Base-by-base conservation (phyloP, 805 yeast species). In the Candida sanyiensis region DNA sequence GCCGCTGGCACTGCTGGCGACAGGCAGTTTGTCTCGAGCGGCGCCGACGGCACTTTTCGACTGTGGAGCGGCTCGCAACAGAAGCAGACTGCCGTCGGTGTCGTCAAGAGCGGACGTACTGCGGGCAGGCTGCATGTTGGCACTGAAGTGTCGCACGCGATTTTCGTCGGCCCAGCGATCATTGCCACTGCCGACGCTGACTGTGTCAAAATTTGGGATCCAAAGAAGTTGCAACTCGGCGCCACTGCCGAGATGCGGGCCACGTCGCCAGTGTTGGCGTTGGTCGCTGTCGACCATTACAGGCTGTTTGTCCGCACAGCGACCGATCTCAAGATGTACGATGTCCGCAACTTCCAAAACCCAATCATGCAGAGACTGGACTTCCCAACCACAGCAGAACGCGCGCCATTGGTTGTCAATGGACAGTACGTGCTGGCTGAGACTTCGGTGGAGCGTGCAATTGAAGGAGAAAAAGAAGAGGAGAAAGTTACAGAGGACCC, bases 31-130 rank as follows among this genome's bases (percentile, higher is more conserved):
- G 23, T 47, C 11, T 56, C 61, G 1, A 48, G 52, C 5, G 33
- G 50, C 4, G 15, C 31, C 11, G 62, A 58, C 38, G 50, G 58
- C 5, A 54, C 61, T 2, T 46, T 57, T 21, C 48, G 62, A 39
- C 21, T 43, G 4, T 58, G 61, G 61, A 54, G 52, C 39, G 7
- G 40, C 3, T 8, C 6, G 2, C 41, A 40, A 17, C 33, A 35
- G 3, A 45, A 40, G 24, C 61, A 57, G 19, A 40, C 28, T 4
- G 18, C 15, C 4, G 51, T 52, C 5, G 25, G 15, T 20, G 23
- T 48, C 6, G 24, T 55, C 4, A 56, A 47, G 40, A 33, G 28
- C 11, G 37, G 37, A 35, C 42, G 41, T 28, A 43, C 35, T n/a
- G n/a, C n/a, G n/a, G n/a, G n/a, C n/a, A n/a, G n/a, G n/a, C n/a